Evolutionary conservation across 257 asterid species (phyloP).

Genomic region (Sherardia arvensis): DNA sequence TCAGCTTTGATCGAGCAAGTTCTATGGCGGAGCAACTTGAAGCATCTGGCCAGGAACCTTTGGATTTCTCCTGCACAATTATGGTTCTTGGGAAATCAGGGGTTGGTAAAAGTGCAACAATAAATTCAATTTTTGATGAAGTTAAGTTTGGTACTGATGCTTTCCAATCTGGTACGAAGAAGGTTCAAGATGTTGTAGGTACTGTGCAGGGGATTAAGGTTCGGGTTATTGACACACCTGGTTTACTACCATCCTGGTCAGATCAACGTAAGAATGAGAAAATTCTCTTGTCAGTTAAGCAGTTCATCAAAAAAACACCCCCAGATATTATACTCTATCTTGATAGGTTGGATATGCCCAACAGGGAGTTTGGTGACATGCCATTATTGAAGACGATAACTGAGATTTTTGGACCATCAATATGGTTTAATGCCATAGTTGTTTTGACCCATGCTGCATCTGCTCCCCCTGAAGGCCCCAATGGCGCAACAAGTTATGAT

Average conservation of each 20-base stretch:
- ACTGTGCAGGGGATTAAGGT: slow-evolving; percentile 95
- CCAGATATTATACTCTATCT: slow-evolving; percentile 96
- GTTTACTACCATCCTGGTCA: slow-evolving; percentile 92
- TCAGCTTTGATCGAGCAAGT: slow-evolving; percentile 97
- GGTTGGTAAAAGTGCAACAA: slow-evolving; percentile 98
- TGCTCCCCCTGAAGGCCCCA: slow-evolving; percentile 97
- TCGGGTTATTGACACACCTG: slow-evolving; percentile 93
- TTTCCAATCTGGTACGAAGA: slow-evolving; percentile 71
- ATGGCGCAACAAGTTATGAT: slow-evolving; percentile 90
- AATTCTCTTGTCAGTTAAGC: slow-evolving; percentile 66
- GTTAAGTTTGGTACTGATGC: slow-evolving; percentile 82
- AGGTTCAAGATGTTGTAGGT: slow-evolving; percentile 96
- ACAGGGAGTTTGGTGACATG: slow-evolving; percentile 85
- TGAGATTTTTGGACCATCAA: slow-evolving; percentile 78
- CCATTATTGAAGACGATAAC: slow-evolving; percentile 89
- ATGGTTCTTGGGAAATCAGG: slow-evolving; percentile 99
- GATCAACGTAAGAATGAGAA: slow-evolving; percentile 91
- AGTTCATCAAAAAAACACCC: slow-evolving; percentile 70
- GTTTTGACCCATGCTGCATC: slow-evolving; percentile 97
- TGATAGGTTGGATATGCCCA: slow-evolving; percentile 93
- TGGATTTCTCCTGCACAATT: slow-evolving; percentile 91
- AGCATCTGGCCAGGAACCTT: slow-evolving; percentile 85
- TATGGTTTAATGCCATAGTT: slow-evolving; percentile 98
- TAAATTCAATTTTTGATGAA: slow-evolving; percentile 90
- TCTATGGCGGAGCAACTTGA: slow-evolving; percentile 98